phyloP scores from a whole-genome alignment of 2,329 filamentous ascomycete genomes.

The Fusarium oxysporum region DNA sequence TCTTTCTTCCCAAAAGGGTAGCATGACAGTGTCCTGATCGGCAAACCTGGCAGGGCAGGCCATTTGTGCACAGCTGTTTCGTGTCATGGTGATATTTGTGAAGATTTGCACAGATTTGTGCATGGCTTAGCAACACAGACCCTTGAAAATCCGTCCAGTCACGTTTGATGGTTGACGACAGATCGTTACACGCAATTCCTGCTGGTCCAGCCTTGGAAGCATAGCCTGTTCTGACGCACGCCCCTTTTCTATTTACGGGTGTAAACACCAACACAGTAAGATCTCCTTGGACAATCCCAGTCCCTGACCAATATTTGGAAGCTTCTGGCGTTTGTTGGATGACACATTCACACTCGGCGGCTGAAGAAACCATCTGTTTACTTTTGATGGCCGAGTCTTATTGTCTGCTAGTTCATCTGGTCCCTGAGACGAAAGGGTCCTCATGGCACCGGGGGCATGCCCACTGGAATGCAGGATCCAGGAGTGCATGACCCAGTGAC shows the following conservation, averaged over 20 bases:
- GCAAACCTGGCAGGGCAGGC: not conserved
- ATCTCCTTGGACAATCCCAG: slow-evolving; percentile 10
- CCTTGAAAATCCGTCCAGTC: slow-evolving; percentile 27
- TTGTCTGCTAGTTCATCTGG: slow-evolving; percentile 16
- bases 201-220: slow-evolving; percentile 18
- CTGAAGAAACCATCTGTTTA: slow-evolving; percentile 31
- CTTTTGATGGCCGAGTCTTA: not conserved
- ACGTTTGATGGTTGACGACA: slow-evolving; percentile 25
- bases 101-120: slow-evolving; percentile 33
- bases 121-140: slow-evolving; percentile 27
- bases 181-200: slow-evolving; percentile 19
- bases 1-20: slow-evolving; percentile 29
- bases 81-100: not conserved
- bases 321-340: slow-evolving; percentile 28
- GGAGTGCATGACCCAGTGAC: slow-evolving; percentile 43
- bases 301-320: slow-evolving; percentile 13
- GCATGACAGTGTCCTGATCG: slow-evolving; percentile 6
- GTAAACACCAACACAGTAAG: slow-evolving; percentile 15
- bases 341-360: slow-evolving; percentile 3
- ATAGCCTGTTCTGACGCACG: slow-evolving; percentile 34
- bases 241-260: slow-evolving; percentile 38
- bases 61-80: slow-evolving; percentile 27
- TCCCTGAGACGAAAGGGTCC: slow-evolving; percentile 28
- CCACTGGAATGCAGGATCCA: slow-evolving; percentile 45
- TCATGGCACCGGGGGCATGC: slow-evolving; percentile 3